A percentile compares a stretch with the other conserved stretches of the same genome.
These are phyloP conservation scores for Crucihimalaya himalaica DNA, from an alignment of 345 rosid species.

Conservation along the genomic window DNA sequence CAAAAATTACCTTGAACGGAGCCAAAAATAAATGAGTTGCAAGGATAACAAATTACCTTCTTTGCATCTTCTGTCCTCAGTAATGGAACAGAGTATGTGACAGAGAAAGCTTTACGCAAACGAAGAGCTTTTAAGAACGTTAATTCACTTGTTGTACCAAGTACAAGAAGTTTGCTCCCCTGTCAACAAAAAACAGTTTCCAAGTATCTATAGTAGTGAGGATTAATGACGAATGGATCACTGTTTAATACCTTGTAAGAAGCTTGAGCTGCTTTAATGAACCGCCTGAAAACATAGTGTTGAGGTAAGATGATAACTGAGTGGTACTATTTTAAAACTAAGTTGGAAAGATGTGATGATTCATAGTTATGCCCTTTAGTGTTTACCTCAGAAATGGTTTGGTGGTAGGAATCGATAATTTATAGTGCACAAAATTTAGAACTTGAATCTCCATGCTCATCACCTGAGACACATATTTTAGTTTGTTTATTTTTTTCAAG, in stretches of 20 bases:
- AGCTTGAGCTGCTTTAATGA: conserved; percentile 80
- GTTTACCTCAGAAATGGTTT: conserved; percentile 87
- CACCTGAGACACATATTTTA: conserved; percentile 62
- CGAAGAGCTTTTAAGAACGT: conserved; percentile 65
- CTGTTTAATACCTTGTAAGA: conserved; percentile 54
- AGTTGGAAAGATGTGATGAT: conserved; percentile 19
- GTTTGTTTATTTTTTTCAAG: conserved; percentile 25
- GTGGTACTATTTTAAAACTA: background rate
- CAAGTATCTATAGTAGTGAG: background rate
- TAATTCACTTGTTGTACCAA: conserved; percentile 86
- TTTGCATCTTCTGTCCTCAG: conserved; percentile 64
- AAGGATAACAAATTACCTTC: conserved; percentile 48
- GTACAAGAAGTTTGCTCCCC: conserved; percentile 77
- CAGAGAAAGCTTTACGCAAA: conserved; percentile 63
- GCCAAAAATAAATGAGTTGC: too few species aligned
- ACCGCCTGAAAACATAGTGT: conserved; percentile 62
- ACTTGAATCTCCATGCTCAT: conserved; percentile 78
- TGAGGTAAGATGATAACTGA: background rate
- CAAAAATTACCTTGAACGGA: too few species aligned
- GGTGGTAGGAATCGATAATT: conserved; percentile 75
- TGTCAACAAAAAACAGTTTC: conserved; percentile 37
- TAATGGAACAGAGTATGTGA: conserved; percentile 59
- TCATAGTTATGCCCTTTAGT: conserved; percentile 2
- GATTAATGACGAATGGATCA: background rate
- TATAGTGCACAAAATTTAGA: conserved; percentile 69